Percentiles rank a stretch among this genome's conserved stretches.
These are phyloP conservation scores for Prunus yedoensis DNA, from an alignment of 331 rosid species.

Conservation along the genomic window DNA sequence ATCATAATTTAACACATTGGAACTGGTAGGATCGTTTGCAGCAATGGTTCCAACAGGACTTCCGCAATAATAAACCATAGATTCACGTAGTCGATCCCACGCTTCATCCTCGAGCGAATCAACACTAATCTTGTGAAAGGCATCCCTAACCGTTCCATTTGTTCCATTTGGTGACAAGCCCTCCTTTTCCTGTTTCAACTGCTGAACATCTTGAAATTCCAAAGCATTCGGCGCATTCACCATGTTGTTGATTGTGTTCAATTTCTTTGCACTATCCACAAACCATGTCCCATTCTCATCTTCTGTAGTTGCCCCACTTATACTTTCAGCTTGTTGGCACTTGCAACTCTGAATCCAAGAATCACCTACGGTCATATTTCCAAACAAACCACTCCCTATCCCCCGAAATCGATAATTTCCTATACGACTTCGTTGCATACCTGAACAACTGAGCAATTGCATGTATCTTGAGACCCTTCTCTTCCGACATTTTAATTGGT, in stretches of 20 bases:
- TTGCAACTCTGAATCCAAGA: constrained; percentile 44
- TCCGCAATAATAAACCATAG: constrained; percentile 68
- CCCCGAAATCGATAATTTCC: constrained; percentile 29
- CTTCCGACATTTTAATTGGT: constrained; percentile 36
- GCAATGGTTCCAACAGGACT: constrained; percentile 89
- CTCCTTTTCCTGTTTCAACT: constrained; percentile 45
- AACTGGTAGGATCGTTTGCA: constrained; percentile 68
- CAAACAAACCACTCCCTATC: constrained; percentile 25
- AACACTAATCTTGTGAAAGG: constrained; percentile 30
- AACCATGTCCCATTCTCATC: constrained; percentile 53
- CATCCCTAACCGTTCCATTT: constrained; percentile 47
- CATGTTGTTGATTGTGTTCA: constrained; percentile 33
- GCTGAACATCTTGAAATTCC: constrained; percentile 56
- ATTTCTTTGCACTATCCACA: constrained; percentile 39
- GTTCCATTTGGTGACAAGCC: constrained; percentile 37
- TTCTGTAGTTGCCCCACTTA: constrained; percentile 39
- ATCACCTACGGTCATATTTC: constrained; percentile 13
- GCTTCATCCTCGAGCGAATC: constrained; percentile 76
- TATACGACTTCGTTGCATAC: constrained; percentile 27
- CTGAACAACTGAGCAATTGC: constrained; percentile 32
- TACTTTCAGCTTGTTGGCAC: constrained; percentile 57
- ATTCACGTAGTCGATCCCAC: constrained; percentile 73
- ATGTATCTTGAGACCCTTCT: constrained; percentile 35
- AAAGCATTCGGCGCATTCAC: constrained; percentile 31
- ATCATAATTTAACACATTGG: constrained; percentile 73